These are phyloP conservation scores for Condylostoma magnum DNA, from an alignment of 169 alveolate genomes.

Conservation along the genomic window DNA sequence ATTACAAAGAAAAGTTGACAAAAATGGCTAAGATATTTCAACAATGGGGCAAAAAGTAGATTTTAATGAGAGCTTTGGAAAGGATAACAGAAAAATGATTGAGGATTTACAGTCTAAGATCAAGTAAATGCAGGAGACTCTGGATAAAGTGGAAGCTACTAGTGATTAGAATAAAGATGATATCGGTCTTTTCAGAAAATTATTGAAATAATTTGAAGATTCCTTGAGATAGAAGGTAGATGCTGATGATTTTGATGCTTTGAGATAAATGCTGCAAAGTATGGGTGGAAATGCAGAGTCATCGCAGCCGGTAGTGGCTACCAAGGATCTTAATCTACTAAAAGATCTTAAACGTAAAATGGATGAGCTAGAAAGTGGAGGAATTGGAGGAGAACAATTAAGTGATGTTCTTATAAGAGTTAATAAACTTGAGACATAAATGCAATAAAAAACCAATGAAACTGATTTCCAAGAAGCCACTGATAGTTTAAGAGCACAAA, in stretches of 20 bases:
- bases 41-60: too few species aligned
- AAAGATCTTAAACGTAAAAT: neutral
- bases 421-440: too few species aligned
- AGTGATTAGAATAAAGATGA: neutral
- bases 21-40: too few species aligned
- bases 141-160: neutral
- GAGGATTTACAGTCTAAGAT: too few species aligned
- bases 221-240: neutral
- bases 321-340: neutral
- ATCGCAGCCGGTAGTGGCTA: slow-evolving; percentile 1
- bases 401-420: neutral
- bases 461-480: too few species aligned
- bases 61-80: too few species aligned
- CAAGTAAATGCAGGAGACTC: too few species aligned
- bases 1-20: too few species aligned
- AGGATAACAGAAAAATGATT: too few species aligned
- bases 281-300: neutral
- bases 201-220: neutral
- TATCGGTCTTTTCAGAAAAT: neutral
- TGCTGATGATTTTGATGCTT: neutral
- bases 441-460: too few species aligned
- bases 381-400: neutral
- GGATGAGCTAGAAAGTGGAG: neutral
- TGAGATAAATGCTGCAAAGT: neutral
- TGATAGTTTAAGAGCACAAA: too few species aligned